Percentiles rank a stretch among this genome's conserved stretches.
Evolutionary conservation across 805 yeast species (phyloP).

Genomic region (Saccharomycopsis lassenensis): DNA sequence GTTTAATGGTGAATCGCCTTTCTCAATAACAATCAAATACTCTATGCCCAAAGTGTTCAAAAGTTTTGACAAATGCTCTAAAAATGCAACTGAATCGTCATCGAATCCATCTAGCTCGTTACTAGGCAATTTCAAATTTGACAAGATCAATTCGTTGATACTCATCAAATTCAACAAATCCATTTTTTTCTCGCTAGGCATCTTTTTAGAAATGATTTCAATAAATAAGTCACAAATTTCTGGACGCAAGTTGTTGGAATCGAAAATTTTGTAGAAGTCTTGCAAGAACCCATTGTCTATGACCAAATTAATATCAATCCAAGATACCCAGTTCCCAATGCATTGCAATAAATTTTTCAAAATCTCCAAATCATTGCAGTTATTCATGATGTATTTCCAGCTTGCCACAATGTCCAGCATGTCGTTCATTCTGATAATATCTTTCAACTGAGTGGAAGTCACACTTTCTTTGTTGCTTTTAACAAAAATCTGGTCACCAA

Average conservation of each 20-base stretch:
- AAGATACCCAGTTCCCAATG: conserved; percentile 79
- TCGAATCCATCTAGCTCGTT: conserved; percentile 27
- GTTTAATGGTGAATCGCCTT: conserved; percentile 32
- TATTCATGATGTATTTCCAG: conserved; percentile 54
- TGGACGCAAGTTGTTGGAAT: conserved; percentile 36
- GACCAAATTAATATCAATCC: conserved; percentile 81
- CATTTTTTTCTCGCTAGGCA: conserved; percentile 45
- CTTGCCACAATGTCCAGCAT: conserved; percentile 50
- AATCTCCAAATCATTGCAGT: conserved; percentile 32
- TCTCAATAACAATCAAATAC: conserved; percentile 56
- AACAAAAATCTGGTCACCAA: conserved; percentile 81
- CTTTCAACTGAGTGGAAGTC: conserved; percentile 67
- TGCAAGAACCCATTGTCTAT: conserved; percentile 48
- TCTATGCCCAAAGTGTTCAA: conserved; percentile 68
- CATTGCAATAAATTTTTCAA: conserved; percentile 48
- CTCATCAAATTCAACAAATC: conserved; percentile 60
- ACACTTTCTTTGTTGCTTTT: conserved; percentile 49
- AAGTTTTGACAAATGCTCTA: conserved; percentile 67
- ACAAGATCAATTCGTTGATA: conserved; percentile 27
- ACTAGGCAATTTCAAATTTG: conserved; percentile 26
- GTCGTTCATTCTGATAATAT: conserved; percentile 67
- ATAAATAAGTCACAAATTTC: conserved; percentile 46
- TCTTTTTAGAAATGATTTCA: conserved; percentile 46
- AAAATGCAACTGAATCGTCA: conserved; percentile 39
- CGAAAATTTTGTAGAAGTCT: conserved; percentile 48